These are phyloP conservation scores for Colletotrichum sp. DNA, from an alignment of 2,329 filamentous ascomycete genomes.

Conservation along the genomic window DNA sequence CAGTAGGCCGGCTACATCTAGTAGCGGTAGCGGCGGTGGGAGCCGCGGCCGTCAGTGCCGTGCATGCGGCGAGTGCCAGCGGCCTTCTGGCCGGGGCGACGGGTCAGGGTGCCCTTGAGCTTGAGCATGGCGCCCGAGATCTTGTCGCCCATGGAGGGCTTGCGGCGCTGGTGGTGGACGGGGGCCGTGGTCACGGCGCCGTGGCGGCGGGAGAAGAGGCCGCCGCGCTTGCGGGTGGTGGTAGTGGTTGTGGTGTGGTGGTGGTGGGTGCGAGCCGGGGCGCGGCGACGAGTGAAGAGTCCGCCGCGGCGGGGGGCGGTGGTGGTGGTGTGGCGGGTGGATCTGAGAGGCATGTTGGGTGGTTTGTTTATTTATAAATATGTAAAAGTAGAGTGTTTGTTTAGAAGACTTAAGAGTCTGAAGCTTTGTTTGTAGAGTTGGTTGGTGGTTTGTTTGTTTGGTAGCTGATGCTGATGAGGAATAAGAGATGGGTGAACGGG, in stretches of 20 bases:
- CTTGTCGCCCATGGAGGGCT: constrained; percentile 76
- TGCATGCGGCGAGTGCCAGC: constrained; percentile 77
- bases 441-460: not conserved
- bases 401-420: constrained; percentile 7
- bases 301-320: constrained; percentile 16
- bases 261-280: constrained; percentile 23
- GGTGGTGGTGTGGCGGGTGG: constrained; percentile 22
- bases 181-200: constrained; percentile 29
- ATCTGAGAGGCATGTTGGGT: constrained; percentile 37
- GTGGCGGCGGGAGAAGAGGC: constrained; percentile 44
- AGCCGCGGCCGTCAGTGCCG: constrained; percentile 73
- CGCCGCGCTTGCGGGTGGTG: constrained; percentile 43
- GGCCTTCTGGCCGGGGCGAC: constrained; percentile 69
- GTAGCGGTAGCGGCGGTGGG: constrained; percentile 36
- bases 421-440: not conserved
- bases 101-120: constrained; percentile 72
- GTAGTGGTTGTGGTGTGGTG: constrained; percentile 33
- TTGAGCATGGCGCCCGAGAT: constrained; percentile 77
- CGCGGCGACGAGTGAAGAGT: constrained; percentile 29
- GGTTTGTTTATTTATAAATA: not conserved
- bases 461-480: constrained; percentile 8
- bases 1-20: not conserved
- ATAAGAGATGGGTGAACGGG: not conserved
- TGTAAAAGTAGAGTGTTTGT: not conserved
- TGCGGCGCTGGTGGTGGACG: constrained; percentile 69